Base-by-base conservation (phyloP, 2,329 filamentous ascomycete species). In the Fusarium proliferatum region DNA sequence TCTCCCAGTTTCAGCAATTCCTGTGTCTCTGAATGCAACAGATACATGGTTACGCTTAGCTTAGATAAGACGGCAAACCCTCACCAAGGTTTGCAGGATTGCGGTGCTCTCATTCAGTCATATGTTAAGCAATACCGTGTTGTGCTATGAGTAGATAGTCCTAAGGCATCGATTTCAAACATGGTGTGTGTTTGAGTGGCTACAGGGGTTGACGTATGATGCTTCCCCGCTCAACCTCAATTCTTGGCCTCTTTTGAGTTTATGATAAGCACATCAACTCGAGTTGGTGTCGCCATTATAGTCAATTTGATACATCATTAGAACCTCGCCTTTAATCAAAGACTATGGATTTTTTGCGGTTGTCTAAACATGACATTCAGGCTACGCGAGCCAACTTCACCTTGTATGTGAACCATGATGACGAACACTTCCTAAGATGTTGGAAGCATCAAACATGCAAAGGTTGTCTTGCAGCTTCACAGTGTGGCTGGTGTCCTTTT, bases 401-500 rank as follows among this genome's bases (percentile, higher is more conserved):
- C 8, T 64, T 69, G 49, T 60, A 67, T 28, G 73, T 79, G 38
- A 60, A 62, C 23, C 71, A 81, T 46, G 43, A 60, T 30, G 79
- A 84, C 42, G 81, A 82, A 17, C 85, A 86, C 69, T 79, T 89
- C 33, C 77, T 79, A 28, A 82, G 85, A 57, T 89, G 88, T 78
- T 90, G 88, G 88, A 78, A 79, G 16, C 84, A 83, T 34, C 85
- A 88, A 74, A 82, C 84, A 43, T 89, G 88, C 73, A 78, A 79
- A 16, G 76, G 79, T 15, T 90, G 88, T 77, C 80, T 90, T 13
- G 71, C 72, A 42, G 72, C 82, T 26, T 70, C 82, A 8, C 79
- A 82, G 56, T 88, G 87, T 72, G 86, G 85, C 67, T 88, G 87
- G 87, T 88, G 86, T 78, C 86, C 87, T 23, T 87, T 85, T 76